Conservation (phyloP, 495 filamentous ascomycete genomes). For the Xylaria grammica region DNA sequence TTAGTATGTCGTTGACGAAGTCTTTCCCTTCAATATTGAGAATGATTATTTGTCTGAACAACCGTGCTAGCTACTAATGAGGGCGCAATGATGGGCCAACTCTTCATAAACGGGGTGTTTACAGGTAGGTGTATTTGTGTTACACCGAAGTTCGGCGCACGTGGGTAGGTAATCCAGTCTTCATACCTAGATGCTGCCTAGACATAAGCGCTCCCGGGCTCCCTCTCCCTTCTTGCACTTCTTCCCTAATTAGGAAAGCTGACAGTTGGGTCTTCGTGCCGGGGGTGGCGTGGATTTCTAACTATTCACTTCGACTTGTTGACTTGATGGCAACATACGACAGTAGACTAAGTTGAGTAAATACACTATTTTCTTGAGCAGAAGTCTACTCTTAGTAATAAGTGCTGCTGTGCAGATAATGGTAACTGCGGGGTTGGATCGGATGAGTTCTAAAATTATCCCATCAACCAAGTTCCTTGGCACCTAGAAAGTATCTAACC, state of each 20-base stretch:
- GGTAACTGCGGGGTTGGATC: too few relatives aligned
- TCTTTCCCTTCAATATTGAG: not conserved
- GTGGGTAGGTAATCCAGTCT: too few relatives aligned
- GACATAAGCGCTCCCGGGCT: too few relatives aligned
- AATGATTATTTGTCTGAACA: not conserved
- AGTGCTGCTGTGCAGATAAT: too few relatives aligned
- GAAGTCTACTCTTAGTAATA: too few relatives aligned
- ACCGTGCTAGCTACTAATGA: not conserved
- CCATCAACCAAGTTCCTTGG: too few relatives aligned
- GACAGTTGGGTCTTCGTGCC: not conserved
- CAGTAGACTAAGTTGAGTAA: not conserved
- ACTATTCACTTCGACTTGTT: not conserved
- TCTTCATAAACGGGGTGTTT: not conserved
- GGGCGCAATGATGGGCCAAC: not conserved
- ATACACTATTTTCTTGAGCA: not conserved
- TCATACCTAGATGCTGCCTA: too few relatives aligned
- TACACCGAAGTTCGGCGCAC: not conserved
- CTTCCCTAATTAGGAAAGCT: too few relatives aligned
- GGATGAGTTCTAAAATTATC: too few relatives aligned
- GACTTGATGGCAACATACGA: not conserved
- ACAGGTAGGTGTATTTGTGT: slow-evolving; percentile 4
- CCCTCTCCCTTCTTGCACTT: too few relatives aligned
- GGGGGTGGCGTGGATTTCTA: not conserved
- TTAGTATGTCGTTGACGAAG: not conserved
- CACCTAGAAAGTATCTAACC: too few relatives aligned